These are phyloP conservation scores for Pneumocystis jirovecii DNA, from an alignment of 1,139 yeast genomes.

Conservation along the genomic window DNA sequence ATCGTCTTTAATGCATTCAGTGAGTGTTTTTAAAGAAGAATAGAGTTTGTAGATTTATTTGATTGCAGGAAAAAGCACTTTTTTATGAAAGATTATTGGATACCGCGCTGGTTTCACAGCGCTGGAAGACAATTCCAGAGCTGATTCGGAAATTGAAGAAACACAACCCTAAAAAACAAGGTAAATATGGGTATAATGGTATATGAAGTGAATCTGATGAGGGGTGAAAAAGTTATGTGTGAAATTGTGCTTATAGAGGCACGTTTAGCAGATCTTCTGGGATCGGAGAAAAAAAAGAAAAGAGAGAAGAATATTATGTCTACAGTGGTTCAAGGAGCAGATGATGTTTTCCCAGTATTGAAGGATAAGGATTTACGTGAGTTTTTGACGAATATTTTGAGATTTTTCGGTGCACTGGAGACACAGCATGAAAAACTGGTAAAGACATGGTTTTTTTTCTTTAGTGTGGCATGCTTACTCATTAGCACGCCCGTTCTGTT, in stretches of 20 bases:
- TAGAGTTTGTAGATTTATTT: background rate
- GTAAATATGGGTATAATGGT: background rate
- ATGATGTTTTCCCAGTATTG: background rate
- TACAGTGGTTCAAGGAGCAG: background rate
- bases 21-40: background rate
- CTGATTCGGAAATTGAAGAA: background rate
- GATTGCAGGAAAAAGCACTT: background rate
- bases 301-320: background rate
- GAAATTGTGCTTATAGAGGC: background rate
- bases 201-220: background rate
- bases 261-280: background rate
- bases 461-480: background rate
- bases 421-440: background rate
- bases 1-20: background rate
- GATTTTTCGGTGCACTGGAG: background rate
- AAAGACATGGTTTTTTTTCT: background rate
- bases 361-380: background rate
- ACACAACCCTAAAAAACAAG: background rate
- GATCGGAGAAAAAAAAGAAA: background rate
- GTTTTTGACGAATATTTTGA: background rate
- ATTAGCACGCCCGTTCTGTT: background rate
- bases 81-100: background rate
- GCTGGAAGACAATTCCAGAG: background rate
- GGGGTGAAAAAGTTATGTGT: background rate
- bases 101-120: background rate